Percentiles rank a stretch among this genome's conserved stretches.
These are phyloP conservation scores for Mortierella sp. DNA, from an alignment of 371 early-diverging fungal genomes.

Conservation along the genomic window DNA sequence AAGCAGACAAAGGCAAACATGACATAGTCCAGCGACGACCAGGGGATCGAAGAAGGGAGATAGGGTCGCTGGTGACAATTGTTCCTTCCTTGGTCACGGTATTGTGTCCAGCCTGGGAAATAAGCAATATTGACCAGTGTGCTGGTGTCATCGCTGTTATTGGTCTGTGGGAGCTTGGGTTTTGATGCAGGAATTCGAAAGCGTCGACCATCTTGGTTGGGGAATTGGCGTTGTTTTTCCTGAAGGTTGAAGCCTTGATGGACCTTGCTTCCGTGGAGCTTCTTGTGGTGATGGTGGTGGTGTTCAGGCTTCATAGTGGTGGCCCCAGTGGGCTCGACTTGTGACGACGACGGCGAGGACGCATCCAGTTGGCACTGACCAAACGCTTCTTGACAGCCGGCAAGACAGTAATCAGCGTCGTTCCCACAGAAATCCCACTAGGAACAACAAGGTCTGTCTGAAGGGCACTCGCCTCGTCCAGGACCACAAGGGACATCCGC, in stretches of 20 bases:
- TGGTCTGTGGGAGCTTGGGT: conserved; percentile 9
- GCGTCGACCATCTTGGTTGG: conserved; percentile 13
- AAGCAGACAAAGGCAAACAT: conserved; percentile 52
- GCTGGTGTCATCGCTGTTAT: neutral
- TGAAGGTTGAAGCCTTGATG: conserved; percentile 24
- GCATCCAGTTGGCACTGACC: conserved; percentile 18
- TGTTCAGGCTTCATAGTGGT: neutral
- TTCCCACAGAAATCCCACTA: conserved; percentile 40
- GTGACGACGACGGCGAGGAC: neutral
- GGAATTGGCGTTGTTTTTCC: conserved; percentile 4
- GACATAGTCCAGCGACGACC: conserved; percentile 50
- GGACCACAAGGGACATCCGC: conserved; percentile 19
- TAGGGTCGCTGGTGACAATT: conserved; percentile 42
- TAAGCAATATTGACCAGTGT: conserved; percentile 41
- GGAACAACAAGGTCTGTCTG: conserved; percentile 32
- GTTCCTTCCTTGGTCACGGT: conserved; percentile 32
- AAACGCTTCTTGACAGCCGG: conserved; percentile 30
- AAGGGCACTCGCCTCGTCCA: conserved; percentile 23
- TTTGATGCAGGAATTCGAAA: conserved; percentile 27
- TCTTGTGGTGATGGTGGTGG: neutral
- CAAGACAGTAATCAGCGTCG: conserved; percentile 20
- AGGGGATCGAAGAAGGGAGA: conserved; percentile 38
- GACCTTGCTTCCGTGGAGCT: too few species aligned
- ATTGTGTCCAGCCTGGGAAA: conserved; percentile 47
- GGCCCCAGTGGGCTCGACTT: neutral